These are phyloP conservation scores for Suillus tomentosus DNA, from an alignment of 768 basidiomycete species.

Conservation along the genomic window DNA sequence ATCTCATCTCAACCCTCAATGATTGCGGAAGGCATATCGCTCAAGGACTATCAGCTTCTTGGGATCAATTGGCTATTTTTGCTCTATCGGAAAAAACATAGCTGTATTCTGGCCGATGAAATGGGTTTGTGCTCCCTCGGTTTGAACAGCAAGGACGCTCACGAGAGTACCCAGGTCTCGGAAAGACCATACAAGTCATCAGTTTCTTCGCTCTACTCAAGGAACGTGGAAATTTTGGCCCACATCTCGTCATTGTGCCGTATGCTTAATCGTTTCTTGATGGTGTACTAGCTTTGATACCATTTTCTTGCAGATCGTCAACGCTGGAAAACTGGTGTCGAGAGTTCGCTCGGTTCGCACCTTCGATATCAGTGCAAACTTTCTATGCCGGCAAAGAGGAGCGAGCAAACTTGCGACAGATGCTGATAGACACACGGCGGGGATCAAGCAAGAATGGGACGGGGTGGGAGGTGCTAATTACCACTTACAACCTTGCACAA, in stretches of 20 bases:
- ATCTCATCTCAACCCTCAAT: slow-evolving; percentile 73
- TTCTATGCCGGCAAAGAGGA: slow-evolving; percentile 96
- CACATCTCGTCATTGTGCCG: slow-evolving; percentile 95
- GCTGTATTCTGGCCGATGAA: slow-evolving; percentile 97
- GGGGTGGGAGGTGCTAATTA: slow-evolving; percentile 92
- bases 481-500: slow-evolving; percentile 94
- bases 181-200: slow-evolving; percentile 99
- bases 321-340: slow-evolving; percentile 98
- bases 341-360: slow-evolving; percentile 91
- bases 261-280: slow-evolving; percentile 44
- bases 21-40: slow-evolving; percentile 62
- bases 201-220: slow-evolving; percentile 91
- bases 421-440: slow-evolving; percentile 61
- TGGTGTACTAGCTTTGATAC: slow-evolving; percentile 5
- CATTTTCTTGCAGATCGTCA: slow-evolving; percentile 63
- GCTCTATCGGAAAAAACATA: slow-evolving; percentile 75
- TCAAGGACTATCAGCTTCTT: slow-evolving; percentile 97
- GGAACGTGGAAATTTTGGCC: slow-evolving; percentile 75
- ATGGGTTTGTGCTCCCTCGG: slow-evolving; percentile 71
- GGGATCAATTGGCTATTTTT: slow-evolving; percentile 98
- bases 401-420: slow-evolving; percentile 70
- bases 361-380: slow-evolving; percentile 79
- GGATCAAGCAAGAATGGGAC: slow-evolving; percentile 47
- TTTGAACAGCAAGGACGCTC: slow-evolving; percentile 12
- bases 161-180: slow-evolving; percentile 64